phyloP scores from a whole-genome alignment of 2,329 filamentous ascomycete species.

The Ophiocordyceps camponoti-rufipedis region DNA sequence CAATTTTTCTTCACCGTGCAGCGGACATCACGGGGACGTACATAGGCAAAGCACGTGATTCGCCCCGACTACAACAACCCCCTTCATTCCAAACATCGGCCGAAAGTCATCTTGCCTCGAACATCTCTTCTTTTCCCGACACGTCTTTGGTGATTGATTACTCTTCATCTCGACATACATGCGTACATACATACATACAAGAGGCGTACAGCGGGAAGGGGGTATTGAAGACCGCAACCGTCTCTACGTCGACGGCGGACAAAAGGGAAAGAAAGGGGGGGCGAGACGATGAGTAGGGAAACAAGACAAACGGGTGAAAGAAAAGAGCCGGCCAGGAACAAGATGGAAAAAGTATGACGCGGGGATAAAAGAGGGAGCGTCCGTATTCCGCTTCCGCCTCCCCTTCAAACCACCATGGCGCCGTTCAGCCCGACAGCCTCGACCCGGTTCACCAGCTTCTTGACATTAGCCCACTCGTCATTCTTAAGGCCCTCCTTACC shows the following conservation, averaged over 20 bases:
- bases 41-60: no score
- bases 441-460: slow-evolving; percentile 65
- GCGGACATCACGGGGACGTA: no score
- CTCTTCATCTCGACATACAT: background rate
- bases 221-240: background rate
- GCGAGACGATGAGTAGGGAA: background rate
- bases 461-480: slow-evolving; percentile 88
- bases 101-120: no score
- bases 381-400: background rate
- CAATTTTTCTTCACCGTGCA: no score
- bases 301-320: background rate
- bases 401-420: slow-evolving; percentile 20
- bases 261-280: background rate
- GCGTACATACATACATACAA: background rate
- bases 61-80: no score
- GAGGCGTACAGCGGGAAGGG: background rate
- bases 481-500: slow-evolving; percentile 68
- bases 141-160: background rate
- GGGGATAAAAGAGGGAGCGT: background rate
- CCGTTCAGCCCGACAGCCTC: slow-evolving; percentile 41
- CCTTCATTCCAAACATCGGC: no score
- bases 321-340: background rate
- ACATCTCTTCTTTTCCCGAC: no score
- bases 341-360: background rate
- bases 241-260: background rate